These are phyloP conservation scores for Metschnikowia corniflorae DNA, from an alignment of 805 yeast species.

Conservation along the genomic window DNA sequence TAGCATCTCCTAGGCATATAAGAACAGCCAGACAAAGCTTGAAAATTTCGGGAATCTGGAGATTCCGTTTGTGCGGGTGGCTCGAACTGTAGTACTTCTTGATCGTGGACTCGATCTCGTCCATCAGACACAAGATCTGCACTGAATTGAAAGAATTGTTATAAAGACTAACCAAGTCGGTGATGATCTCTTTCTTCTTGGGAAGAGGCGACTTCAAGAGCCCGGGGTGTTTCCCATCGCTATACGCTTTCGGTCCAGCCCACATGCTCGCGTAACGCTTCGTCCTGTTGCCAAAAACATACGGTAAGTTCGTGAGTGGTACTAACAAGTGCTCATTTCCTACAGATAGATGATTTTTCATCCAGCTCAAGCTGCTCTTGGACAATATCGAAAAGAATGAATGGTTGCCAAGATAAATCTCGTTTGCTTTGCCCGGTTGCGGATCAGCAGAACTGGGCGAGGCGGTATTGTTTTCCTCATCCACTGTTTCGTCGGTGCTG, in stretches of 20 bases:
- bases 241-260: constrained; percentile 30
- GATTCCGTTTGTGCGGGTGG: constrained; percentile 1
- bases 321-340: constrained; percentile 18
- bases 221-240: constrained; percentile 17
- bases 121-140: constrained; percentile 3
- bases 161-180: constrained; percentile 3
- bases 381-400: constrained; percentile 36
- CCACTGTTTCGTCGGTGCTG: not conserved
- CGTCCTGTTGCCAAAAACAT: constrained; percentile 19
- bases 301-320: constrained; percentile 31
- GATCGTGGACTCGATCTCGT: constrained; percentile 1
- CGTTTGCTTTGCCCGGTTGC: constrained; percentile 5
- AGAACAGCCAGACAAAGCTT: constrained; percentile 9
- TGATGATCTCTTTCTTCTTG: constrained; percentile 12
- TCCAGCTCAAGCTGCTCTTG: constrained; percentile 32
- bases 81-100: constrained; percentile 8
- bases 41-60: constrained; percentile 7
- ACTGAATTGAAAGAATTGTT: constrained; percentile 2
- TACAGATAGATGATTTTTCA: constrained; percentile 24
- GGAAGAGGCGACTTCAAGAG: constrained; percentile 25
- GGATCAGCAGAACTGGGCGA: too few species aligned
- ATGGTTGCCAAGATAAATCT: constrained; percentile 34
- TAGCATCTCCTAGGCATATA: constrained; percentile 8
- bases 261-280: constrained; percentile 22
- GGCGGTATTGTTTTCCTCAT: too few species aligned